Conservation (phyloP, 1,139 yeast species). For the Zygosaccharomyces pseudobailii region DNA sequence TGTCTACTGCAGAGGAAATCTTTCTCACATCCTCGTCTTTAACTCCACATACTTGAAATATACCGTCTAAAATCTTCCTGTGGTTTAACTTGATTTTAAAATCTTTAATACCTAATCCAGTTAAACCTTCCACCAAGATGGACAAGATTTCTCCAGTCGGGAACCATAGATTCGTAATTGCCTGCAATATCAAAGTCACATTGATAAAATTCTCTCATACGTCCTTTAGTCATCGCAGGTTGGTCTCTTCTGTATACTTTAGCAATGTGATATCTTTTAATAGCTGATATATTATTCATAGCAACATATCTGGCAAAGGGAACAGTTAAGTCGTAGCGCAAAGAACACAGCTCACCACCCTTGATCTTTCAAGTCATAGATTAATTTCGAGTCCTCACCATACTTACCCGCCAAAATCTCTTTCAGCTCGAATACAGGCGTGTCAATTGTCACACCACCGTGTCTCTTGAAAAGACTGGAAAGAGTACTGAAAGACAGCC, state of each 20-base stretch:
- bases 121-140: slow-evolving; percentile 77
- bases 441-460: slow-evolving; percentile 96
- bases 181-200: slow-evolving; percentile 98
- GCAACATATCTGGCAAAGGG: slow-evolving; percentile 98
- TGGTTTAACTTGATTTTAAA: slow-evolving; percentile 91
- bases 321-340: slow-evolving; percentile 93
- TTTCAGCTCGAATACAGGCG: slow-evolving; percentile 93
- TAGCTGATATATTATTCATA: slow-evolving; percentile 81
- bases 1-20: slow-evolving; percentile 92
- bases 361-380: slow-evolving; percentile 93
- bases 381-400: slow-evolving; percentile 95
- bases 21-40: slow-evolving; percentile 89
- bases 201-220: slow-evolving; percentile 99
- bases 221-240: slow-evolving; percentile 99
- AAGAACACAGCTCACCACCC: slow-evolving; percentile 97
- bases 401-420: slow-evolving; percentile 95
- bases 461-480: slow-evolving; percentile 80
- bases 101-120: slow-evolving; percentile 75
- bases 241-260: slow-evolving; percentile 98
- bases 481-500: slow-evolving; percentile 72
- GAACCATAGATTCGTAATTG: slow-evolving; percentile 84
- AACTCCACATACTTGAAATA: slow-evolving; percentile 92
- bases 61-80: slow-evolving; percentile 92
- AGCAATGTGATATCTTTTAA: slow-evolving; percentile 94
- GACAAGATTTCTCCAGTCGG: slow-evolving; percentile 88